phyloP scores from a whole-genome alignment of 164 flowering plant species.

The Magnolia changhungtana region DNA sequence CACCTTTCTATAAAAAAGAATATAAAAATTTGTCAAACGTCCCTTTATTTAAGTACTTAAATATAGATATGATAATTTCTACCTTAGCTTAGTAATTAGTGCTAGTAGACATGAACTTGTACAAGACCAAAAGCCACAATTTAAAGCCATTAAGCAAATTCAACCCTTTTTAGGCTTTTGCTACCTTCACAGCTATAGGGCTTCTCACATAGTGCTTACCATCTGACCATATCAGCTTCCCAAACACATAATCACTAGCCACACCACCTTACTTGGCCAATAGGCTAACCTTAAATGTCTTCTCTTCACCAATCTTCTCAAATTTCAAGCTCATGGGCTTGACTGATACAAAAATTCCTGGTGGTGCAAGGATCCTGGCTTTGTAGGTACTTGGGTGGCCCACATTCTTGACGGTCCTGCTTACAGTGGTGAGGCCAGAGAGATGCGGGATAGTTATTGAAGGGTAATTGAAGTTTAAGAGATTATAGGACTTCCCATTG shows the following conservation, averaged over 20 bases:
- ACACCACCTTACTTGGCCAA: neutral
- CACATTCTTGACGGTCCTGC: slow-evolving; percentile 52
- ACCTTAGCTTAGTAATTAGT: too few relatives aligned
- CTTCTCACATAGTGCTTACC: slow-evolving; percentile 63
- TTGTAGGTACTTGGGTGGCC: slow-evolving; percentile 41
- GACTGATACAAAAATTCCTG: slow-evolving; percentile 30
- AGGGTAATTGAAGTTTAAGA: neutral
- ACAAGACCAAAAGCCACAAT: too few relatives aligned
- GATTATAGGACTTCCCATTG: neutral
- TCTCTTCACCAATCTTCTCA: slow-evolving; percentile 35
- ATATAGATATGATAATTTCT: too few relatives aligned
- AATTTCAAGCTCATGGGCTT: slow-evolving; percentile 21
- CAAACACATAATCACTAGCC: slow-evolving; percentile 41
- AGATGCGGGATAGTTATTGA: neutral
- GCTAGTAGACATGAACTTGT: too few relatives aligned
- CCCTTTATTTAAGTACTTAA: too few relatives aligned
- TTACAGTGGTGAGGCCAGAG: slow-evolving; percentile 18
- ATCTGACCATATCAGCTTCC: slow-evolving; percentile 62
- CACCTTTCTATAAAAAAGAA: too few relatives aligned
- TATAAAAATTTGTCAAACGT: too few relatives aligned
- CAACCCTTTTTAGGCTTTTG: neutral
- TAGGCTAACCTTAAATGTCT: slow-evolving; percentile 36
- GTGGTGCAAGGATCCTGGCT: slow-evolving; percentile 26
- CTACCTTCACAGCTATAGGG: slow-evolving; percentile 41
- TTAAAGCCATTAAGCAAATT: too few relatives aligned